Evolutionary conservation across 495 filamentous ascomycete genomes (phyloP), one percentile per base, ranked within the genome.

Genomic region (Aspergillus sclerotioniger): DNA sequence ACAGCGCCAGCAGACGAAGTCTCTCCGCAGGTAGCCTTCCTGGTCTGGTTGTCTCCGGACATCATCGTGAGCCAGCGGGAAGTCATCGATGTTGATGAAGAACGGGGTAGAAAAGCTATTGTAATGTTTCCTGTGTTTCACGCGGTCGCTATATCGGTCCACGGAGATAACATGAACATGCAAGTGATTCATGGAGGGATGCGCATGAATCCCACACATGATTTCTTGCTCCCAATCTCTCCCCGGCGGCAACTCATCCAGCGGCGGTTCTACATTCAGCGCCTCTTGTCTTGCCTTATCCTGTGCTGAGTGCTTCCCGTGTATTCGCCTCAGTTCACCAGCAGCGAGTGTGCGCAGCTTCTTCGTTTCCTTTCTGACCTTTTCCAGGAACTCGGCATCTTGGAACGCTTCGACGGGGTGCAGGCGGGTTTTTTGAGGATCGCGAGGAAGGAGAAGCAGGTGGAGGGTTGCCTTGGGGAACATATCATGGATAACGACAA

Each of bases 61-160:
- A 67, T 92, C 89, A 46, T 86, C 78, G 46, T 72, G 49, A 0
- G 76, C 78, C 35, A 97, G 72, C 15, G 94, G 94, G 53, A 96
- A 92, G 51, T 90, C 89, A 17, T 84, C 86, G n/a, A 98, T 61
- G 20, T 79, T 75, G 3, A 97, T 80, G 25, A 98, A 87, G 67
- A 98, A 98, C n/a, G 80, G 79, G 33, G 91, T 96, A 19, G 84
- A 80, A 72, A 98, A 97, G 61, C 86, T 90, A 67, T 92, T 92
- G 73, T 97, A 98, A 75, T 98, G 94, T 67, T 92, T 95, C 54
- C 82, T 75, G 66, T 92, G 85, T 73, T 88, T 90, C 65, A 96
- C 60, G 25, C 76, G 79, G 32, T 86, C 81, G 45, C 86, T 90
- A 54, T 82, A 74, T 67, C 86, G 81, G 70, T 98, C 94, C 31